Base-by-base conservation (phyloP, 139 green algal genomes). In the Coelastrella sp. region DNA sequence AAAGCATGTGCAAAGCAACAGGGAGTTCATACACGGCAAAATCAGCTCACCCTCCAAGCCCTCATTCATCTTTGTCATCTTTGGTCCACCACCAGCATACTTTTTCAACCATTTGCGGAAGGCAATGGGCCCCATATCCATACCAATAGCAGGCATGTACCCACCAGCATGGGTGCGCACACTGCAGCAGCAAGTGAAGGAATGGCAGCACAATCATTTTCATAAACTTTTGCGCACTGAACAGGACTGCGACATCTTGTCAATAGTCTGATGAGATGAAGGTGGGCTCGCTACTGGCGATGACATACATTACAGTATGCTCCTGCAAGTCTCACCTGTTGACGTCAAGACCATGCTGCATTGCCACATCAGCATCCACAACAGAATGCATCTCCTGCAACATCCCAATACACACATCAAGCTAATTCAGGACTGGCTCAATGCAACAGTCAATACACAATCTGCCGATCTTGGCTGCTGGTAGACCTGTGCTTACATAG, bases 281-380 rank as follows among this genome's bases (percentile, higher is more conserved):
- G 11, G 15, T 57, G 45, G 45, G 45, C 45, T 57, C 45, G 53
- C 53, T 32, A 1, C 7, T 64, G 53, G 21, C 11, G 27, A 64
- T 2, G 7, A 27, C 53, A 64, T 32, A 6, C 5, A 34, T 32
- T 32, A 34, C 48, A 64, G 6, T 64, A 64, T 64, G 53, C 5
- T 64, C 45, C 45, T 13, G 27, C 6, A n/a, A 64, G 53, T 5
- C 53, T 45, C n/a, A 83, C 53, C 32, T 71, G 76, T 83, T 83
- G 25, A 83, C 37, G 15, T 45, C 57, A 4, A 71, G 21, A 19
- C 76, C 76, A 45, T 72, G 57, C 57, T 83, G 76, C 57, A 83
- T 83, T 9, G 76, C 43, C 38, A 83, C 43, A 48, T 83, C 76
- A 83, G 76, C 76, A 37, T 80, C 72, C 2, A 80, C 72, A 32